Percentiles rank a stretch among this genome's conserved stretches.
phyloP scores from a whole-genome alignment of 371 early-diverging fungal genomes.

The Rhizopus stolonifer region DNA sequence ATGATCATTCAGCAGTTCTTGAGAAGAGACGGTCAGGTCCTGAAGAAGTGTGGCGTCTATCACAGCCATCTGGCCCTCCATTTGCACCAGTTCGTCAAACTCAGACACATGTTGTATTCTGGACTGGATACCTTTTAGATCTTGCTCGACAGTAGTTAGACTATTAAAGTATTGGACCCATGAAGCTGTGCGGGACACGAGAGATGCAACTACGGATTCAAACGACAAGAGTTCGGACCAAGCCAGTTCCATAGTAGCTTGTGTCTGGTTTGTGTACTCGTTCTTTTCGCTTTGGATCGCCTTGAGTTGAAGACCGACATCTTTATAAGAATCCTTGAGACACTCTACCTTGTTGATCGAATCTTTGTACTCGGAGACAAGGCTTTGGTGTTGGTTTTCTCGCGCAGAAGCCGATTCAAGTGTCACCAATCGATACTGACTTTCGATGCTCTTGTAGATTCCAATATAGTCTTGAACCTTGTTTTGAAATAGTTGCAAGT shows the following conservation, averaged over 20 bases:
- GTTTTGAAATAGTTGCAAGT: constrained; percentile 11
- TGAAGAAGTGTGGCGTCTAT: neutral
- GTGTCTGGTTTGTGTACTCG: neutral
- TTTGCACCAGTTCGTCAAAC: neutral
- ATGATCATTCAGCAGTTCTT: constrained; percentile 1
- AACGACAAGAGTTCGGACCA: constrained; percentile 11
- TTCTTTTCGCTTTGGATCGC: constrained; percentile 7
- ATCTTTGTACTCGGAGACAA: constrained; percentile 17
- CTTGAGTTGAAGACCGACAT: constrained; percentile 13
- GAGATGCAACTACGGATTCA: constrained; percentile 7
- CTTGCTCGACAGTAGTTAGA: neutral
- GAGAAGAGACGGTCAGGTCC: neutral
- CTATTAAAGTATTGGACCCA: constrained; percentile 16
- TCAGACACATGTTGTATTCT: neutral
- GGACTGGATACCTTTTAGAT: neutral
- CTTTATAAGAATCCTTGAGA: constrained; percentile 19
- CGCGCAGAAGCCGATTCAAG: constrained; percentile 8
- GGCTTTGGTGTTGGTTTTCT: constrained; percentile 6
- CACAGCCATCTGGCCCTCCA: neutral
- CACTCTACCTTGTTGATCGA: constrained; percentile 10
- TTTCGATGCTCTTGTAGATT: constrained; percentile 1
- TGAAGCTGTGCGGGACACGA: constrained; percentile 15
- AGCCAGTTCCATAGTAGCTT: neutral
- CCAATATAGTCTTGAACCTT: constrained; percentile 3
- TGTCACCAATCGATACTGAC: neutral